These are phyloP conservation scores for Willaertia magna DNA, from an alignment of 208 protist species.

Conservation along the genomic window DNA sequence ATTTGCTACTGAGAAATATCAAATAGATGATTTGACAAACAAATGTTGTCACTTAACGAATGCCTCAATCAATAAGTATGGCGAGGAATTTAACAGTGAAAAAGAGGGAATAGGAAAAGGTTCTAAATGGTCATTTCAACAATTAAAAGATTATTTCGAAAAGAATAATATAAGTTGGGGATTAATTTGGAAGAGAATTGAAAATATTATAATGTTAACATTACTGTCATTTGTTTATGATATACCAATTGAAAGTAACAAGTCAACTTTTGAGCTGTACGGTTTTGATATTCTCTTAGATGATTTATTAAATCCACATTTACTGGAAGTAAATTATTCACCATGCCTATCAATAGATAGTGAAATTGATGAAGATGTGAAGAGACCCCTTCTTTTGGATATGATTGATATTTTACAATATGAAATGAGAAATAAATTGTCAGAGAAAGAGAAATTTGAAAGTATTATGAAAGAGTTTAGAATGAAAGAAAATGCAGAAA, in stretches of 20 bases:
- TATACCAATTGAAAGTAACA: no score
- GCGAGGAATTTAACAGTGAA: constrained; percentile 71
- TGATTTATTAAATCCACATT: constrained; percentile 69
- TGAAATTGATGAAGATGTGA: constrained; percentile 73
- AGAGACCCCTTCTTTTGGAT: no score
- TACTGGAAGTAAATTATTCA: constrained; percentile 92
- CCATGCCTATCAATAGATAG: constrained; percentile 81
- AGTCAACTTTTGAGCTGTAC: constrained; percentile 89
- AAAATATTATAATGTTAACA: constrained; percentile 66
- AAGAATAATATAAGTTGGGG: constrained; percentile 39
- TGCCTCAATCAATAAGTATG: constrained; percentile 88
- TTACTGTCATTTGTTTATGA: constrained; percentile 77
- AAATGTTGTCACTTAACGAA: constrained; percentile 89
- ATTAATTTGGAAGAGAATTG: constrained; percentile 57
- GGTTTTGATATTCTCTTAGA: constrained; percentile 90
- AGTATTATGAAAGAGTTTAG: no score
- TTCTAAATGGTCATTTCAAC: constrained; percentile 76
- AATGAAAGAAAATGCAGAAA: no score
- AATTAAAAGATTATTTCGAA: constrained; percentile 63
- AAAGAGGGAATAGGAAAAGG: constrained; percentile 56
- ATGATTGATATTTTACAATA: no score
- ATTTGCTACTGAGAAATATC: constrained; percentile 76
- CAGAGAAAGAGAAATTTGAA: no score
- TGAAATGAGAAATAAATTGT: no score
- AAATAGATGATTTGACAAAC: constrained; percentile 55